phyloP scores from a whole-genome alignment of 2,329 filamentous ascomycete genomes.

The Fusarium citri region DNA sequence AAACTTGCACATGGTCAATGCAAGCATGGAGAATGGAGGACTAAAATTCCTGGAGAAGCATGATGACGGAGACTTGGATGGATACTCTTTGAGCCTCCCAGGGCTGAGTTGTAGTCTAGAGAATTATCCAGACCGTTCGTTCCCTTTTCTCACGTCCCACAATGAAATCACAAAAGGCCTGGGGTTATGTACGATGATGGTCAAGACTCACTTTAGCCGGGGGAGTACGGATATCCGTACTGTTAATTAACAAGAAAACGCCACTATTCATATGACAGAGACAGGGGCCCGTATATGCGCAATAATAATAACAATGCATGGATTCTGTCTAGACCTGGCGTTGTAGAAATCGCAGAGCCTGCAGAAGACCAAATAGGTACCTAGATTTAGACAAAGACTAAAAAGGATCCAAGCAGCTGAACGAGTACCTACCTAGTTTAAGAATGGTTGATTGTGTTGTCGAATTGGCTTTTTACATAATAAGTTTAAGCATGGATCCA shows the following conservation, averaged over 20 bases:
- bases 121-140: neutral
- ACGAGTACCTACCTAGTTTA: no score
- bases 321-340: neutral
- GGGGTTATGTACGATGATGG: slow-evolving; percentile 21
- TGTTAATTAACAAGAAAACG: neutral
- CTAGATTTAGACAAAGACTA: neutral
- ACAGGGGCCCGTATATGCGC: slow-evolving; percentile 18
- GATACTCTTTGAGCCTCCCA: slow-evolving; percentile 1
- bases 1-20: slow-evolving; percentile 39
- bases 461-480: neutral
- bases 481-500: neutral
- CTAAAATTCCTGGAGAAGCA: slow-evolving; percentile 27
- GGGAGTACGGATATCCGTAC: neutral
- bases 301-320: neutral
- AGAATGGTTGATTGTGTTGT: neutral
- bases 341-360: neutral
- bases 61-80: slow-evolving; percentile 21
- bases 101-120: neutral
- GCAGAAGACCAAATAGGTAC: neutral
- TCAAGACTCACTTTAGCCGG: slow-evolving; percentile 8
- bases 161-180: slow-evolving; percentile 6
- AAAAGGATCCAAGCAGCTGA: neutral
- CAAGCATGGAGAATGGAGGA: slow-evolving; percentile 34
- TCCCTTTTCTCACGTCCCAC: neutral
- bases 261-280: slow-evolving; percentile 1